Base-by-base conservation (phyloP, 2,329 filamentous ascomycete species). In the Ophiostoma angusticollis region DNA sequence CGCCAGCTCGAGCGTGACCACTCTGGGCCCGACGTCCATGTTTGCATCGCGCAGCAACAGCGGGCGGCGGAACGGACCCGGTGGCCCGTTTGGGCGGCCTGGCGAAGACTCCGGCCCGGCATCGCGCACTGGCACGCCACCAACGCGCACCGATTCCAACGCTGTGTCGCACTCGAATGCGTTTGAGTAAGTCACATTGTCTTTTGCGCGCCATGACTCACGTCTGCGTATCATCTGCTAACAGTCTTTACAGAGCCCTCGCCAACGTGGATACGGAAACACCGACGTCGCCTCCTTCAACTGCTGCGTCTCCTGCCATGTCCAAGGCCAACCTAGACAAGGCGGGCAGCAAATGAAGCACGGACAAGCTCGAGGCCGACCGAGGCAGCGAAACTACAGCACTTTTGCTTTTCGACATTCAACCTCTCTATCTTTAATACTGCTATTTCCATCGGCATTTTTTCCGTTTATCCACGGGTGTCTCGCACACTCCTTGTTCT, bases 21-120 rank as follows among this genome's bases (percentile, higher is more conserved):
- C 72, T 51, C 62, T 96, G 47, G 87, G 85, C 22, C 89, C 91
- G 11, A 80, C 81, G 37, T 87, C 84, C 45, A 82, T 93, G 71
- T 82, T 95, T 52, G 78, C 74, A 48, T 84, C 81, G n/a, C 79
- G 91, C 48, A 93, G 84, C 66, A 89, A 85, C 67, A 95, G 87
- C 56, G 84, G 86, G 47, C 78, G 85, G 49, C 78, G 80, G 56
- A 71, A 49, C 22, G 52, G 82, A 44, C 82, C 82, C 48, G 80
- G 80, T 53, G 74, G 80, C 51, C 71, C 80, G 48, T 66, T 87
- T 48, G 74, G 74, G 50, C 77, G 83, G 51, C 73, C 78, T 45
- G 78, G 78, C 44, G 86, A 93, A 53, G 86, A 93, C 51, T 95
- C 87, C 45, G 83, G 77, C 51, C 75, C 80, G 49, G 93, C 85